Base-by-base conservation (phyloP, 441 rosid species). In the Pelargonium citronellum region DNA sequence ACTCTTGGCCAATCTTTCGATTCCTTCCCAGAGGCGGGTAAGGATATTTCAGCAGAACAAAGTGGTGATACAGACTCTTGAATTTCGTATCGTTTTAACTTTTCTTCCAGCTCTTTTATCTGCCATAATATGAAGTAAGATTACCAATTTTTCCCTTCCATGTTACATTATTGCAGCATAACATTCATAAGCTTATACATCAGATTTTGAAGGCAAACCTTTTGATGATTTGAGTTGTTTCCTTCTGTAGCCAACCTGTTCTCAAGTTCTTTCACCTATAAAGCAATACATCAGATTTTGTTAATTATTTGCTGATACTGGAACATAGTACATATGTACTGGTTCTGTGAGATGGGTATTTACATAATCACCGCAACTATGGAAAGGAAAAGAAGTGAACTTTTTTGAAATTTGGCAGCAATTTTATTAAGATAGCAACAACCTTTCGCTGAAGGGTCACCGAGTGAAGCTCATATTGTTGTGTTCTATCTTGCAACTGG, bases 401-500 rank as follows among this genome's bases (percentile, higher is more conserved):
- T 22, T 22, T 22, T 22, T 22, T 22, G 24, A 22, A 22, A 22
- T 0, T 22, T 22, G 24, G 7, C 62, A 13, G 30, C 24, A 43
- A 68, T 66, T 57, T 27, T 39, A 39, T 7, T 39, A 39, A 39
- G 43, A 39, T 39, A 39, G 43, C 30, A 20, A 67, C 43, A 51
- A 81, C 85, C 83, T 82, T 82, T 43, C 75, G 78, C 55, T 82
- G 81, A 13, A 82, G 78, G 49, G 24, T 73, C 71, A 64, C 70
- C 2, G 83, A 69, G 1, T 78, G 81, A 46, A 47, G 47, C 70
- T 83, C 79, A 67, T 67, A 78, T 58, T 74, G 79, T 13, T 43
- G 71, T 66, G 74, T 15, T 69, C 74, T 76, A 19, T 76, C 81
- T 68, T 71, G 78, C 79, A 78, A 41, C 68, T 61, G 71, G 74